Evolutionary conservation across 768 basidiomycete genomes (phyloP).

Genomic region (Glaciozyma antarctica): DNA sequence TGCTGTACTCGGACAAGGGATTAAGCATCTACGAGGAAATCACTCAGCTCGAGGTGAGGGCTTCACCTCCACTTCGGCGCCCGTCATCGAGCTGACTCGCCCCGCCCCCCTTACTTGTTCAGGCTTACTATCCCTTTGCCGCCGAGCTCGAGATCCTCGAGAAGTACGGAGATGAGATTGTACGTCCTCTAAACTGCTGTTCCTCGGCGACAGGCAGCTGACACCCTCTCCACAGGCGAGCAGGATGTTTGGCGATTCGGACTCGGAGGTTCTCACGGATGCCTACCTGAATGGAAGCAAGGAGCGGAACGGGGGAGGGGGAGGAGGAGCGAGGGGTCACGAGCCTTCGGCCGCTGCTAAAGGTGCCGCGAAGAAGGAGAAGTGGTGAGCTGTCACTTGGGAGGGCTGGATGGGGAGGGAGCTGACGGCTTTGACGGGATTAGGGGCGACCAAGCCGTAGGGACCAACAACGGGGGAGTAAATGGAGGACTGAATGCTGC

Average conservation of each 20-base stretch:
- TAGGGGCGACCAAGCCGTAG: slow-evolving; percentile 42
- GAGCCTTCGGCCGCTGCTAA: slow-evolving; percentile 5
- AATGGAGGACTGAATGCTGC: slow-evolving; percentile 40
- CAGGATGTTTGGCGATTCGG: slow-evolving; percentile 22
- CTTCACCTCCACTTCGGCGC: neutral
- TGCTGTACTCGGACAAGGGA: slow-evolving; percentile 79
- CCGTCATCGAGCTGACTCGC: neutral
- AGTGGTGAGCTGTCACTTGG: slow-evolving; percentile 16
- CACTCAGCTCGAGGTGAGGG: slow-evolving; percentile 48
- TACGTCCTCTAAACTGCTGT: slow-evolving; percentile 43
- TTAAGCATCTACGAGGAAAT: slow-evolving; percentile 77
- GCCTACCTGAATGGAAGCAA: neutral
- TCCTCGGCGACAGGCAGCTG: neutral
- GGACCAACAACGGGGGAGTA: slow-evolving; percentile 45
- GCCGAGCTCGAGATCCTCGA: slow-evolving; percentile 81
- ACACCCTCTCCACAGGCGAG: slow-evolving; percentile 10
- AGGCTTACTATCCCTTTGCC: slow-evolving; percentile 75
- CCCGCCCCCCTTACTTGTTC: slow-evolving; percentile 41
- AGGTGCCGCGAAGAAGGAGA: slow-evolving; percentile 23
- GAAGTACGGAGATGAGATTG: slow-evolving; percentile 62
- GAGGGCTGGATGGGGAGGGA: neutral
- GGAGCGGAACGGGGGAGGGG: slow-evolving; percentile 5
- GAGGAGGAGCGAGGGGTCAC: neutral
- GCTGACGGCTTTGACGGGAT: neutral
- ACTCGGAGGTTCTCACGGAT: neutral